phyloP scores from a whole-genome alignment of 345 rosid genomes.

The Aquilaria malaccensis region DNA sequence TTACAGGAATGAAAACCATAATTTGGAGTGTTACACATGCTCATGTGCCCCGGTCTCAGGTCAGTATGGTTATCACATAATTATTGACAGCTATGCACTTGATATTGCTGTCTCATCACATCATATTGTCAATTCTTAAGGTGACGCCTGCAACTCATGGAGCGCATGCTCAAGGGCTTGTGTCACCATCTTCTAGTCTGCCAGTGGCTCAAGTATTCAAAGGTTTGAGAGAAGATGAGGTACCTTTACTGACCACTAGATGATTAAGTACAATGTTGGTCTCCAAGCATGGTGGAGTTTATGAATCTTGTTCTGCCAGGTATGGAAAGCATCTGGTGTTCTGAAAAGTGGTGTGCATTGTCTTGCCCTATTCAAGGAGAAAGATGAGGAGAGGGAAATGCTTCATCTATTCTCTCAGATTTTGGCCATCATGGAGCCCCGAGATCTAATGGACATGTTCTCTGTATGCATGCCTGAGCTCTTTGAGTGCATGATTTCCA shows the following conservation, averaged over 20 bases:
- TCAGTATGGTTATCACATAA: conserved; percentile 17
- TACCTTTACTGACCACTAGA: conserved; percentile 14
- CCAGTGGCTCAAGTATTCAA: conserved; percentile 72
- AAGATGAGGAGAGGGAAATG: conserved; percentile 97
- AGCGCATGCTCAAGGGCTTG: conserved; percentile 60
- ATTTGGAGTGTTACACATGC: conserved; percentile 98
- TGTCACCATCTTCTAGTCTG: conserved; percentile 47
- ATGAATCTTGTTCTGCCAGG: conserved; percentile 40
- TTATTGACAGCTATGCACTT: not conserved
- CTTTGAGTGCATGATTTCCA: conserved; percentile 92
- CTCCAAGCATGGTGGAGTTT: conserved; percentile 14
- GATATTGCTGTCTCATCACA: conserved; percentile 8
- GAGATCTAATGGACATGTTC: conserved; percentile 98
- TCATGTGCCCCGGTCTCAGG: conserved; percentile 95
- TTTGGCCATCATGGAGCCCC: conserved; percentile 94
- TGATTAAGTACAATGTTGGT: conserved; percentile 9
- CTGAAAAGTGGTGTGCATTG: conserved; percentile 96
- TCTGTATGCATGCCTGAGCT: conserved; percentile 98
- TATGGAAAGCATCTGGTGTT: conserved; percentile 97
- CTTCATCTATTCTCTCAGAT: conserved; percentile 82
- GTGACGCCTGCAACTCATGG: conserved; percentile 55
- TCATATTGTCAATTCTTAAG: conserved; percentile 30
- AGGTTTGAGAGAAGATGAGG: conserved; percentile 99
- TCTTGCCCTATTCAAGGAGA: conserved; percentile 95
- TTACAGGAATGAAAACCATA: conserved; percentile 95